A percentile compares a stretch with the other conserved stretches of the same genome.
phyloP scores from a whole-genome alignment of 2,329 filamentous ascomycete genomes.

The Botrytis fabae region DNA sequence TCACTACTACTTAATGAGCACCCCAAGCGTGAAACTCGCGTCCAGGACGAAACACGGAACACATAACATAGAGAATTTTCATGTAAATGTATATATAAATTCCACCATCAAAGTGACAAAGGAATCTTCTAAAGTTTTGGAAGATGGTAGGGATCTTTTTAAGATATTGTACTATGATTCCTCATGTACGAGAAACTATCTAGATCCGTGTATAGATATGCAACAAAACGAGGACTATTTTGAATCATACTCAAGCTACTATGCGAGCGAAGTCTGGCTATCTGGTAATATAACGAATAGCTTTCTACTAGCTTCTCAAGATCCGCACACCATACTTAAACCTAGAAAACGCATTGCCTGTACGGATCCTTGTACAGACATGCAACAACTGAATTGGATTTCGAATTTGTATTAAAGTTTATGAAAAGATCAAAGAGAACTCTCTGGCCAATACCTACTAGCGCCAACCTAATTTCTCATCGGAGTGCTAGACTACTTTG shows the following conservation, averaged over 20 bases:
- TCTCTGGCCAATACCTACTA: neutral
- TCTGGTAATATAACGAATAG: neutral
- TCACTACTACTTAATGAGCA: neutral
- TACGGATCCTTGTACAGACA: neutral
- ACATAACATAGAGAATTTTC: neutral
- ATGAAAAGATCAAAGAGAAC: neutral
- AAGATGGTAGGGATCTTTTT: neutral
- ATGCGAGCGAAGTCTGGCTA: neutral
- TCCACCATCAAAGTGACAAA: neutral
- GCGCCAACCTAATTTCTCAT: neutral
- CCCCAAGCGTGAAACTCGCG: neutral
- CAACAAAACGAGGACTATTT: neutral
- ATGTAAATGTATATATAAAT: too few species aligned
- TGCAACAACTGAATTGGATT: neutral
- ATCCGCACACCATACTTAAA: neutral
- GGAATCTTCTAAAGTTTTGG: neutral
- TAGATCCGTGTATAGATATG: neutral
- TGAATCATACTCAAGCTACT: neutral
- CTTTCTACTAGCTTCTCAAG: neutral
- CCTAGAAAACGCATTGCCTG: neutral
- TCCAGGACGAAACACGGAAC: neutral
- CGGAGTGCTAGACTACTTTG: neutral
- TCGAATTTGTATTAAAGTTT: neutral
- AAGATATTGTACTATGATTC: rapidly evolving
- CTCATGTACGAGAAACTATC: neutral